Percentiles rank a stretch among this genome's conserved stretches.
Evolutionary conservation across 306 rosid genomes (phyloP).

Genomic region (Oemleria cerasiformis): DNA sequence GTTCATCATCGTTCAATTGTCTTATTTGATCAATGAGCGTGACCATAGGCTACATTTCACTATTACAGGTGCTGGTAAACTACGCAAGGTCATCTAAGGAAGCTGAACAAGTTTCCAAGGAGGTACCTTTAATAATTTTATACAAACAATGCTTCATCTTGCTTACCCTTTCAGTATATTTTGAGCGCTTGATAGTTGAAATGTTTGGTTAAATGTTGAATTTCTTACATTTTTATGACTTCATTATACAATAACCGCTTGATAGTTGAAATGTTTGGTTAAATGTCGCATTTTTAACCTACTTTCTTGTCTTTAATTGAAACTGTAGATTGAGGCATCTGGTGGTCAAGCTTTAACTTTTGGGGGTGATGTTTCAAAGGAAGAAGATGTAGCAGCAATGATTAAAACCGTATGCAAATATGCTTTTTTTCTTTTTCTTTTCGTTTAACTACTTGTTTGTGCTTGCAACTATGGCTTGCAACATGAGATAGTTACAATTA

Average conservation of each 20-base stretch:
- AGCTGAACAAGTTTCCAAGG: slow-evolving; percentile 86
- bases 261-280: neutral
- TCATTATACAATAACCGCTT: neutral
- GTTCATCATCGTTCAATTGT: neutral
- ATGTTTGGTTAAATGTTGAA: neutral
- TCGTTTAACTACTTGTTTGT: slow-evolving; percentile 12
- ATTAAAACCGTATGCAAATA: slow-evolving; percentile 65
- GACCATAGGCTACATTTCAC: neutral
- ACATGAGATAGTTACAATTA: slow-evolving; percentile 10
- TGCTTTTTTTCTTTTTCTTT: neutral
- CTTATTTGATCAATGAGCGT: neutral
- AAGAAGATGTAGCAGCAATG: slow-evolving; percentile 80
- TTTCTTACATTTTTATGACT: neutral
- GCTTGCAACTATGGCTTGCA: slow-evolving; percentile 13
- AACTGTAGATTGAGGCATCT: slow-evolving; percentile 61
- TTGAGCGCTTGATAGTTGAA: neutral
- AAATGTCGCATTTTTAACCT: neutral
- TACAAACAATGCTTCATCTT: no score
- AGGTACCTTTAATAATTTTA: slow-evolving; percentile 38
- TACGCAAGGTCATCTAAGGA: slow-evolving; percentile 90
- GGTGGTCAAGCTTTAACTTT: slow-evolving; percentile 87
- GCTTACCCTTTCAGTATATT: no score
- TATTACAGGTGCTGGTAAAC: slow-evolving; percentile 73
- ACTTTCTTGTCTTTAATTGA: neutral
- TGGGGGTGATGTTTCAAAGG: slow-evolving; percentile 88